Percentiles rank a stretch among this genome's conserved stretches.
Evolutionary conservation across 2,329 filamentous ascomycete species (phyloP).

Genomic region (Kalaharituber pfeilii): DNA sequence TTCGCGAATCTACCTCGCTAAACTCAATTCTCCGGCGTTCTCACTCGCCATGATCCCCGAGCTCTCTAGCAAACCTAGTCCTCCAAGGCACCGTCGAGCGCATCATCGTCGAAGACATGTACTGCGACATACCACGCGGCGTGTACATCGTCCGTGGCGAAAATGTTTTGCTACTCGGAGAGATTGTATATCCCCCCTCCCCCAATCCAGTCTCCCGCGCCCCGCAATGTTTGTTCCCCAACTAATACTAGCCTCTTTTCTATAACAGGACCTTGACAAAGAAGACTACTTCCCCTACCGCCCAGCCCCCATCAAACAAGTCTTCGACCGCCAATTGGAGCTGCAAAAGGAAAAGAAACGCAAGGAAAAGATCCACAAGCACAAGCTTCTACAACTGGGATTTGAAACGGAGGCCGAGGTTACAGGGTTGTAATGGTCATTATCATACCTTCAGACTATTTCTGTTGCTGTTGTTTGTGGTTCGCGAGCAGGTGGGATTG

Average conservation of each 20-base stretch:
- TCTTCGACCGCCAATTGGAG: constrained; percentile 56
- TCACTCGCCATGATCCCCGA: no score
- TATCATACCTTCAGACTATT: no score
- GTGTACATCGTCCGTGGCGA: constrained; percentile 87
- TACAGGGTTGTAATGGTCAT: constrained; percentile 8
- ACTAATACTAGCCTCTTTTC: background rate
- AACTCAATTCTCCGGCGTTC: background rate
- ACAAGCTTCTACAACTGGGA: constrained; percentile 57
- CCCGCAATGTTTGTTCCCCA: background rate
- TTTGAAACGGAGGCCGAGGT: constrained; percentile 64
- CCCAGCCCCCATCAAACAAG: constrained; percentile 38
- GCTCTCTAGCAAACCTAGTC: constrained; percentile 69
- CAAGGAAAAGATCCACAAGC: constrained; percentile 53
- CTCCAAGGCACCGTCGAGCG: constrained; percentile 85
- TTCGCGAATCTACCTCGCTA: no score
- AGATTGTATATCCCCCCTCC: constrained; percentile 39
- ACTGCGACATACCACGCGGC: constrained; percentile 69
- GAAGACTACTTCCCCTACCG: constrained; percentile 71
- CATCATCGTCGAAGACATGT: constrained; percentile 57
- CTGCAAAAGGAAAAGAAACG: constrained; percentile 51
- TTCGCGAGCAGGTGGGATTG: background rate
- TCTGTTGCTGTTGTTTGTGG: background rate
- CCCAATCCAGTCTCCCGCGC: background rate
- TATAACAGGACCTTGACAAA: constrained; percentile 64
- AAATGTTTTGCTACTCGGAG: constrained; percentile 87